Base-by-base conservation (phyloP, 495 filamentous ascomycete genomes). In the Chlorociboria aeruginascens region DNA sequence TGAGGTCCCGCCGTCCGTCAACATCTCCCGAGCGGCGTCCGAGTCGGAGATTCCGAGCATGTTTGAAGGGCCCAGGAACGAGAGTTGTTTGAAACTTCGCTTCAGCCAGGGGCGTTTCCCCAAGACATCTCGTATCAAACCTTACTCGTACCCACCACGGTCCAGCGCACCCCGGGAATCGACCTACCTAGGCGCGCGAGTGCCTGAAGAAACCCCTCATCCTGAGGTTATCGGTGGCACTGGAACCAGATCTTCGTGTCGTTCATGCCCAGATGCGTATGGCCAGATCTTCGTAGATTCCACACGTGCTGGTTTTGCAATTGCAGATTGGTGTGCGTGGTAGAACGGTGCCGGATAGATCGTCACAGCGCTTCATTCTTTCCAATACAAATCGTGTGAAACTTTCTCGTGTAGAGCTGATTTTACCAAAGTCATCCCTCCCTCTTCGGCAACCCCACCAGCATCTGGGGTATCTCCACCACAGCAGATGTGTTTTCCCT, bases 401-500 rank as follows among this genome's bases (percentile, higher is more conserved):
- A 76, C 66, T 46, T 82, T 82, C 46, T 62, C 69, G 54, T 79
- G 71, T 46, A 90, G 65, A 28, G 73, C 68, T 39, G 80, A 77
- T 53, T 81, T 77, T 40, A 89, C 62, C 55, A 85, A 78, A 14
- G 69, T 66, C 50, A 73, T 71, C 43, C 17, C 51, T 6, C 44
- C 47, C 51, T 65, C 63, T 52, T 68, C 56, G 59, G 64, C 61
- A 16, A 40, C 17, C 59, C 60, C 64, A 9, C 81, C 75, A 14
- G 51, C 53, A 25, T 46, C 50, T 6, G 17, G 12, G 40, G 71
- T 73, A 0, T 68, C 57, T 17, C 61, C 52, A 25, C 66, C 69
- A 50, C 74, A 79, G 64, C 86, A 95, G 37, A 77, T 72, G 25
- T 64, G 59, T 54, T 76, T 68, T 30, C 82, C 87, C 41, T 69